A percentile compares a stretch with the other conserved stretches of the same genome.
These are phyloP conservation scores for Taphrina pruni DNA, from an alignment of 1,139 yeast species.

Conservation along the genomic window DNA sequence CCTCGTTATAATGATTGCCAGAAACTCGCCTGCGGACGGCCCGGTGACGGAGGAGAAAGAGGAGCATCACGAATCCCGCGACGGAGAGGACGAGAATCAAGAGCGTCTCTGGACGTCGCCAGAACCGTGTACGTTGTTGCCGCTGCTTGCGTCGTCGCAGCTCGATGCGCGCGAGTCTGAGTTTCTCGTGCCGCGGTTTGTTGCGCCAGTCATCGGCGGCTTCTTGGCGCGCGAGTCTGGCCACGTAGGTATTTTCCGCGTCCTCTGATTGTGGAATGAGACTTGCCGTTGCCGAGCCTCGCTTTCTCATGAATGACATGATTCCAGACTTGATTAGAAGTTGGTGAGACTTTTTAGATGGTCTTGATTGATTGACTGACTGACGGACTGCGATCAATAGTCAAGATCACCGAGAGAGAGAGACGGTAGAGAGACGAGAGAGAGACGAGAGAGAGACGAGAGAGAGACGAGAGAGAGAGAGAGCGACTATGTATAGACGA, in stretches of 20 bases:
- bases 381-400: too few relatives aligned
- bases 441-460: too few relatives aligned
- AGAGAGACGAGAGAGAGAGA: too few relatives aligned
- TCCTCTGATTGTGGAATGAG: slow-evolving; percentile 14
- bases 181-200: slow-evolving; percentile 28
- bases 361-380: too few relatives aligned
- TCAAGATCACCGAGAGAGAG: too few relatives aligned
- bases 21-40: neutral
- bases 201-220: slow-evolving; percentile 26
- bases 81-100: slow-evolving; percentile 8
- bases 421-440: too few relatives aligned
- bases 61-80: slow-evolving; percentile 3
- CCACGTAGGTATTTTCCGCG: slow-evolving; percentile 20
- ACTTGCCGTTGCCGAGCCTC: neutral
- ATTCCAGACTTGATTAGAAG: too few relatives aligned
- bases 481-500: too few relatives aligned
- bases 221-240: slow-evolving; percentile 25
- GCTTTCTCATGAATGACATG: slow-evolving; percentile 20
- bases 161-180: slow-evolving; percentile 27
- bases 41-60: slow-evolving; percentile 27
- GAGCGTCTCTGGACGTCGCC: slow-evolving; percentile 10
- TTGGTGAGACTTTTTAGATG: too few relatives aligned
- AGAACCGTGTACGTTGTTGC: neutral
- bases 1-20: neutral
- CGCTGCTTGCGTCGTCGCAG: slow-evolving; percentile 16